Conservation (phyloP, 768 basidiomycete species). For the Agaricus blazei region DNA sequence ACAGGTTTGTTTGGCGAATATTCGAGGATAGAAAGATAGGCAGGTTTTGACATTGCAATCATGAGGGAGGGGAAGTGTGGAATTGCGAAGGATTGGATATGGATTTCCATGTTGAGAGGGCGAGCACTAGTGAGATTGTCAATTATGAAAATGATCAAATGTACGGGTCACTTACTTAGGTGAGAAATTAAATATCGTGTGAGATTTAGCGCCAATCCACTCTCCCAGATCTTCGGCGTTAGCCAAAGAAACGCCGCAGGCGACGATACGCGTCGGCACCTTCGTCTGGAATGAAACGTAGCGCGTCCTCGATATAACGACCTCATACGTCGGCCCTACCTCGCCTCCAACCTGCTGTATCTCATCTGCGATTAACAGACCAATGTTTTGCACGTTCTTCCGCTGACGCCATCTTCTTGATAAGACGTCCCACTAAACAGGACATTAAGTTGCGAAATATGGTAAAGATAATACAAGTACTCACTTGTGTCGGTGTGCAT, state of each 20-base stretch:
- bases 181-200: constrained; percentile 97
- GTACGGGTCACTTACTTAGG: constrained; percentile 52
- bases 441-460: background rate
- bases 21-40: constrained; percentile 89
- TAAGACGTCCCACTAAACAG: constrained; percentile 83
- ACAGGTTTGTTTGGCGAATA: constrained; percentile 83
- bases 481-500: constrained; percentile 86
- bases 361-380: constrained; percentile 91
- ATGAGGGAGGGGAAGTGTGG: constrained; percentile 99
- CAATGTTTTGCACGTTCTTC: constrained; percentile 93
- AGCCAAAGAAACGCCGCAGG: constrained; percentile 90
- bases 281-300: constrained; percentile 95
- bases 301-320: constrained; percentile 92
- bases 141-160: background rate
- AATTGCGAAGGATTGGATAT: constrained; percentile 91
- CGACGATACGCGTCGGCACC: constrained; percentile 89
- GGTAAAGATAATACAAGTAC: constrained; percentile 18
- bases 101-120: constrained; percentile 96
- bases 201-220: constrained; percentile 94
- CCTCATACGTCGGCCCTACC: constrained; percentile 94
- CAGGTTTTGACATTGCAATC: constrained; percentile 99
- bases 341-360: constrained; percentile 93
- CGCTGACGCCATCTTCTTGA: constrained; percentile 95
- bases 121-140: constrained; percentile 57
- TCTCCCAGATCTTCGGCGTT: constrained; percentile 95